Evolutionary conservation across 2,329 filamentous ascomycete genomes (phyloP), one percentile per base, ranked within the genome.

Genomic region (Exophiala lecanii-corni): DNA sequence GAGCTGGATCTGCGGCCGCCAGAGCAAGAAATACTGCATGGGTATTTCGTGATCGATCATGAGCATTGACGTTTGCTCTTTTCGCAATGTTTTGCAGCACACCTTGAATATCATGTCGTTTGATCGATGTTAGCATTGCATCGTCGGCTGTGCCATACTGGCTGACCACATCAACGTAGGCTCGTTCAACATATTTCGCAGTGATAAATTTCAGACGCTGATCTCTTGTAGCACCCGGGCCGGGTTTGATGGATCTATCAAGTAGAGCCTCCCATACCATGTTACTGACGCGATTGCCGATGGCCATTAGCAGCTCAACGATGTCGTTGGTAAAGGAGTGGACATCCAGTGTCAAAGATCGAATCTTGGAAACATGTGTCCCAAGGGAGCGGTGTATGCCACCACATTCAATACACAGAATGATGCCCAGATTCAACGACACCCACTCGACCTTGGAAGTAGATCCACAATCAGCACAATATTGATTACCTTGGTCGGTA

Each of bases 361-460:
- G 85, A 30, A 98, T 81, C 69, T 98, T 98, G 65, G 89, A 95
- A 60, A 98, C 96, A 64, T 98, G 92, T 2, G 92, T 98, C 9
- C 92, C 92, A 3, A 98, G 75, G 1, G 91, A 97, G 31, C 92
- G 82, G 65, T 98, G 92, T 49, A 98, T 96, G 51, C 92, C 92
- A 61, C 89, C 95, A 67, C 92, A 98, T 65, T 98, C 91, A 61
- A 96, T 96, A 68, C 92, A 98, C 15, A 98, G 76, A 41, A 98
- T 83, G 47, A 98, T 95, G 34, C 87, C 92, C 3, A 98, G 75
- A 58, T 98, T 98, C 67, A 98, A 95, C 0, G 92, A 97, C 19
- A 97, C 92, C 92, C 92, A 98, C 65, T 98, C 92, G 16, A 95
- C 89, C 69, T 96, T 97, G 59, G 82, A 79, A 23, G 85, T 84